Evolutionary conservation across 2,329 filamentous ascomycete genomes (phyloP).

Genomic region (Ceratocystis papillata): DNA sequence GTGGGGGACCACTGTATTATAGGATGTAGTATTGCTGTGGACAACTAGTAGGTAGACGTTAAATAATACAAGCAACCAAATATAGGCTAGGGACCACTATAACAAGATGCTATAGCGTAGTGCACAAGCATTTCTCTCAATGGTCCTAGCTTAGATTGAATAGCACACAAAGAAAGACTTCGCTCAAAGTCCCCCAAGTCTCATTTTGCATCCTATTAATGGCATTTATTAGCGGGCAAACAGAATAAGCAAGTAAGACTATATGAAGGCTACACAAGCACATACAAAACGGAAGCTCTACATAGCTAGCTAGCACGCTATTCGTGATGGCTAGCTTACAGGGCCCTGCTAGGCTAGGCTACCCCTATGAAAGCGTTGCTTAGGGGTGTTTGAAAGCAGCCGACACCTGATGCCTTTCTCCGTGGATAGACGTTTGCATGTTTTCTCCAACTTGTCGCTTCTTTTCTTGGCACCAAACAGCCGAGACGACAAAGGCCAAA

Average conservation of each 20-base stretch:
- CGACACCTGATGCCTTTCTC: background rate
- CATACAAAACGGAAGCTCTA: no score
- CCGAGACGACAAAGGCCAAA: background rate
- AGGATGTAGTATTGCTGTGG: background rate
- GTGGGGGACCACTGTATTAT: constrained; percentile 5
- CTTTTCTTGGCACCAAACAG: constrained; percentile 5
- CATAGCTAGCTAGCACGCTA: no score
- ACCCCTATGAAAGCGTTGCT: background rate
- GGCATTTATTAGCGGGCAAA: no score
- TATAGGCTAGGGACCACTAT: background rate
- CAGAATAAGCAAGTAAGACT: no score
- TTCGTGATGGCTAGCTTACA: background rate
- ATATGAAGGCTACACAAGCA: no score
- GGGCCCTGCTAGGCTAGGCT: background rate
- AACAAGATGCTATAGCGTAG: background rate
- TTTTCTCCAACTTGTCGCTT: constrained; percentile 9
- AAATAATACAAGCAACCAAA: no score
- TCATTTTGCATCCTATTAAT: no score
- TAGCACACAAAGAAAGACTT: no score
- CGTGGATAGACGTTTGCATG: background rate
- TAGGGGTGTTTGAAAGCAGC: background rate
- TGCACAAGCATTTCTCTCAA: background rate
- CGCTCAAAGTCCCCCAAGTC: no score
- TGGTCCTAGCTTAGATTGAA: background rate
- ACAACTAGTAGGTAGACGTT: no score